Evolutionary conservation across 2,329 filamentous ascomycete genomes (phyloP), one percentile per base, ranked within the genome.

Genomic region (Phialophora chinensis): DNA sequence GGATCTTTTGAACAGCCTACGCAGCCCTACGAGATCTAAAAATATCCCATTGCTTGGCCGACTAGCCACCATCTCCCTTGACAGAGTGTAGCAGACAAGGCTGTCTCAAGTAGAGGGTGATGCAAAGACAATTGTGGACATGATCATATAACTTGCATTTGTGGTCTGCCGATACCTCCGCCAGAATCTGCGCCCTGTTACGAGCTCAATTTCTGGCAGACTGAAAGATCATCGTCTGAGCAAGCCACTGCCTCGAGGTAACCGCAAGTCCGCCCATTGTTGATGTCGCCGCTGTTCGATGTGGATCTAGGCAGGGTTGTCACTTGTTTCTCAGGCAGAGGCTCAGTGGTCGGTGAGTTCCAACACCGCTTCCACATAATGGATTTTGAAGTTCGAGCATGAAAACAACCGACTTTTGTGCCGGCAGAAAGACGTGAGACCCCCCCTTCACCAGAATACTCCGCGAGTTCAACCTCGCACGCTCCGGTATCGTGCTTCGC

Each of bases 11-110:
- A 17, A 42, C 57, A 33, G 5, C 7, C 31, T 31, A 10, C 31
- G 31, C 31, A 31, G 20, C 38, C 38, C 38, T 44, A n/a, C 5
- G 35, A 42, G 42, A 47, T 50, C 57, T 60, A 61, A 54, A 61
- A 61, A 61, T 61, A 61, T n/a, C 38, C 42, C 10, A 27, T 12
- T 29, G 20, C 49, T n/a, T 38, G 17, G 14, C 27, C 53, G 6
- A 12, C 31, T 58, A 20, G 44, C 52, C 25, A 31, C 31, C 44
- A 53, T 49, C n/a, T 14, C n/a, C 33, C 12, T 47, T 14, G 14
- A 59, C 11, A 4, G 20, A 44, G 5, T n/a, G 38, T 11, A 17
- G 59, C 44, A 3, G 11, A 29, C 59, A 29, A 61, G 59, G 59
- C 59, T 61, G 59, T 27, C 59, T 4, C 17, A 27, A 35, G 14